phyloP scores from a whole-genome alignment of 768 basidiomycete genomes.

The Fomitopsis serialis region DNA sequence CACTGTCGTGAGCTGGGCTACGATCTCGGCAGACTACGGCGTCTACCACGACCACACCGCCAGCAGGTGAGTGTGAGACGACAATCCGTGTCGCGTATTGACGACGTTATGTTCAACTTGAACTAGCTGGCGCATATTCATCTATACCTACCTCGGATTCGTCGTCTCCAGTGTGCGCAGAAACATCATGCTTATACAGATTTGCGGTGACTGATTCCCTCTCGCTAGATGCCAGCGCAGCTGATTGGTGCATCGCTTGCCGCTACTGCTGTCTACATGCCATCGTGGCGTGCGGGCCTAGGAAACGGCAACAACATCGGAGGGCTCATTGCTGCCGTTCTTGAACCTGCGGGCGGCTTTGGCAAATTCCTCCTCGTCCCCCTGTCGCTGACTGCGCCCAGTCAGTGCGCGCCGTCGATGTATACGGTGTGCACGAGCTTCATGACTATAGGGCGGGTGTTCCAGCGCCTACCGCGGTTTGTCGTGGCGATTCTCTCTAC shows the following conservation, averaged over 20 bases:
- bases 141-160: conserved; percentile 44
- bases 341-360: conserved; percentile 32
- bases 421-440: conserved; percentile 46
- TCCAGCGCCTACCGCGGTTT: conserved; percentile 36
- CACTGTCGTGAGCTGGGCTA: conserved; percentile 34
- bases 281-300: conserved; percentile 34
- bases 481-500: conserved; percentile 40
- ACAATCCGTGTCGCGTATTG: background rate
- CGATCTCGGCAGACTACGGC: conserved; percentile 44
- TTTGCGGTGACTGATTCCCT: background rate
- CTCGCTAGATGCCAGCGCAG: conserved; percentile 33
- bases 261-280: conserved; percentile 32
- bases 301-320: conserved; percentile 34
- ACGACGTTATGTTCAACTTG: background rate
- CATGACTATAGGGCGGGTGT: conserved; percentile 30
- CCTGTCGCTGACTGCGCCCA: conserved; percentile 42
- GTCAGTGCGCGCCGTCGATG: conserved; percentile 52
- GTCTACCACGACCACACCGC: conserved; percentile 36
- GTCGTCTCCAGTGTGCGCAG: conserved; percentile 33
- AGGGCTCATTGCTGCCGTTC: conserved; percentile 38
- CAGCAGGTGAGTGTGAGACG: conserved; percentile 8
- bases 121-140: conserved; percentile 30
- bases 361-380: conserved; percentile 41
- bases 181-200: background rate
- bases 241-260: conserved; percentile 42